Conservation (phyloP, 2,329 filamentous ascomycete genomes). For the Alternaria angustiovoidea region DNA sequence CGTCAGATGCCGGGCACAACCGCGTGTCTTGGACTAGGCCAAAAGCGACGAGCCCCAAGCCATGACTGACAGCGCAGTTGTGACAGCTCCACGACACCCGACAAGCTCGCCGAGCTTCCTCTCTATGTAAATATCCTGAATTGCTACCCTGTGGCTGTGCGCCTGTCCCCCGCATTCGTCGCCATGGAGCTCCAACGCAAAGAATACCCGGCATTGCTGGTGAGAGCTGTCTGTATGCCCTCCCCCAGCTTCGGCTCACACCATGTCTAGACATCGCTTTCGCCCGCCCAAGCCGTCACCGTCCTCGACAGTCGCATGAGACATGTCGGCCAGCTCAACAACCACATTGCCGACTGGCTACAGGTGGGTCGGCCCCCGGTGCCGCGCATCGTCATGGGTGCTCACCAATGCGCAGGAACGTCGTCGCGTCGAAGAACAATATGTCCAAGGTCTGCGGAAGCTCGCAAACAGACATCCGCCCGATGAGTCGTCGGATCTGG, state of each 20-base stretch:
- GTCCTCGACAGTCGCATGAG: conserved; percentile 87
- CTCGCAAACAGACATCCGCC: conserved; percentile 77
- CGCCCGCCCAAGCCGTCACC: conserved; percentile 81
- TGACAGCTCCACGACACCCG: conserved; percentile 43
- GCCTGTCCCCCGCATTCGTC: conserved; percentile 26
- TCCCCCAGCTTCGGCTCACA: conserved; percentile 39
- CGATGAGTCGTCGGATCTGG: conserved; percentile 80
- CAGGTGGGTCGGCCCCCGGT: conserved; percentile 69
- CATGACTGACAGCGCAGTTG: conserved; percentile 42
- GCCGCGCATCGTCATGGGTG: conserved; percentile 12
- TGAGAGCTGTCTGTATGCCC: conserved; percentile 55
- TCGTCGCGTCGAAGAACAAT: conserved; percentile 88
- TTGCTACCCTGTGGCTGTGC: conserved; percentile 37
- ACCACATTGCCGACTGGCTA: conserved; percentile 94
- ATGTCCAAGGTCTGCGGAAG: conserved; percentile 82
- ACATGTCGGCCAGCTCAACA: conserved; percentile 84
- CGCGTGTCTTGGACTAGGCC: conserved; percentile 25
- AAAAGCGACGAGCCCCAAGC: conserved; percentile 33
- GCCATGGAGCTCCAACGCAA: conserved; percentile 74
- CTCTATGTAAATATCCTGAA: conserved; percentile 42
- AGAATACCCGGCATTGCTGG: conserved; percentile 95
- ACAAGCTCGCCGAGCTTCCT: conserved; percentile 32
- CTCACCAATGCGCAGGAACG: conserved; percentile 73
- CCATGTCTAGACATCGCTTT: conserved; percentile 72
- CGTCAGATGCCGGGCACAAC: conserved; percentile 26